Evolutionary conservation across 2,329 filamentous ascomycete species (phyloP).

Genomic region (Fulvia fulva): DNA sequence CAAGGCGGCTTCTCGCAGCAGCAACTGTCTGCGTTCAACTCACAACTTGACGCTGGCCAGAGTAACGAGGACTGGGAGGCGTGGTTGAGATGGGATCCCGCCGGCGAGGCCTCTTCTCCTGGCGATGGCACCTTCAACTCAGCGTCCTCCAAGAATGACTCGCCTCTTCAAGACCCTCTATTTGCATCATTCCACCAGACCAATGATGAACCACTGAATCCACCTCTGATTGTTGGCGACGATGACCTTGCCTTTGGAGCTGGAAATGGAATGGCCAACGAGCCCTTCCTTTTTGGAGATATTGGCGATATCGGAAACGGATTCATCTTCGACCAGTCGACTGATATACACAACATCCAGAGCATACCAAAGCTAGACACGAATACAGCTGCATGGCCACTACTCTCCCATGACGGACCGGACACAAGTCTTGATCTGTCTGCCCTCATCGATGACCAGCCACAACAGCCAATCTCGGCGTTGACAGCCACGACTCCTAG

Average conservation of each 20-base stretch:
- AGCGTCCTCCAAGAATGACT: slow-evolving; percentile 34
- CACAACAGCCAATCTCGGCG: slow-evolving; percentile 14
- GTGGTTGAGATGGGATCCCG: slow-evolving; percentile 47
- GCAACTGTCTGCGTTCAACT: slow-evolving; percentile 11
- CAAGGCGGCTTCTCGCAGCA: slow-evolving; percentile 15
- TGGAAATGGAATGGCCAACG: slow-evolving; percentile 20
- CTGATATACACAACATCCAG: slow-evolving; percentile 17
- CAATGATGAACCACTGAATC: slow-evolving; percentile 26
- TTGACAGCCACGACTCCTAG: slow-evolving; percentile 24
- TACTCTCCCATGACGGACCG: slow-evolving; percentile 18
- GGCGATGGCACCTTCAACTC: slow-evolving; percentile 33
- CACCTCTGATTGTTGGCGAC: slow-evolving; percentile 33
- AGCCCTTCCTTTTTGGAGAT: slow-evolving; percentile 28
- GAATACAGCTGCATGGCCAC: slow-evolving; percentile 23
- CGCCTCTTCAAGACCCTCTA: slow-evolving; percentile 31
- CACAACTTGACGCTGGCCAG: slow-evolving; percentile 10
- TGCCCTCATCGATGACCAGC: slow-evolving; percentile 23
- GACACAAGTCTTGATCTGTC: slow-evolving; percentile 20
- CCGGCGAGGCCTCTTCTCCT: slow-evolving; percentile 33
- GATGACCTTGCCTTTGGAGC: slow-evolving; percentile 28
- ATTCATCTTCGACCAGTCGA: slow-evolving; percentile 29
- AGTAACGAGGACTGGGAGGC: slow-evolving; percentile 42
- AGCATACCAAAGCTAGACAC: slow-evolving; percentile 24
- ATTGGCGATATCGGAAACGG: slow-evolving; percentile 20
- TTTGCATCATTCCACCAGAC: slow-evolving; percentile 26